Base-by-base conservation (phyloP, 202 grass and related monocot genomes). In the Sporobolus alterniflorus region DNA sequence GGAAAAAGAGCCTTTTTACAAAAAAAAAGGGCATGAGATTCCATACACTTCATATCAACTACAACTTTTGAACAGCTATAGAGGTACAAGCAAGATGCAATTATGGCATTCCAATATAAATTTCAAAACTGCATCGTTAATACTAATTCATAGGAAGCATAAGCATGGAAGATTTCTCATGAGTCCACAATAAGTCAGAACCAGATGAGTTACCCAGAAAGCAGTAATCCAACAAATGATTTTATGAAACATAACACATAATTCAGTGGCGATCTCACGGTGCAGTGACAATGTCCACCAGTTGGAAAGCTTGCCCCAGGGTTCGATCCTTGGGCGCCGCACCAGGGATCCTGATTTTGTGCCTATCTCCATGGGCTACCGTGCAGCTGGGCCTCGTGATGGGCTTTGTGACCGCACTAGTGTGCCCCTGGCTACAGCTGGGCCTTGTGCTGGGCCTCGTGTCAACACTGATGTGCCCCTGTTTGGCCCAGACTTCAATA, bases 1-100 rank as follows among this genome's bases (percentile, higher is more conserved):
- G 36, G 32, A 44, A 73, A 46, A 9, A 39, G 43, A 7, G 0
- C 17, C 17, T 61, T 64, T 56, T 56, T 30, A 66, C 26, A 43
- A 66, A 60, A 7, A 54, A 89, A 74, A 39, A 39, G 36, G 8
- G 41, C 28, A 73, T 46, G 51, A 65, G 70, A 22, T 78, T 83
- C 57, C 41, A 78, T 43, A 49, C 36, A 84, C 43, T 8, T 26
- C 13, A 9, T 22, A 57, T 17, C 36, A 64, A 11, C 28, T 12
- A 9, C 70, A 12, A 73, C 13, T 32, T 42, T 66, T 79, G 6
- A 34, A 30, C 3, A 57, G 0, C 47, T 69, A 6, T 21, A 9
- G 9, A 52, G 1, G 39, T 63, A 67, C 73, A 21, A 55, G 15
- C 69, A 55, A 67, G 40, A 22, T 39, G 60, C 41, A 41, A 64